Evolutionary conservation across 306 rosid species (phyloP), one percentile per base, ranked within the genome.

Genomic region (Fragaria vesca): DNA sequence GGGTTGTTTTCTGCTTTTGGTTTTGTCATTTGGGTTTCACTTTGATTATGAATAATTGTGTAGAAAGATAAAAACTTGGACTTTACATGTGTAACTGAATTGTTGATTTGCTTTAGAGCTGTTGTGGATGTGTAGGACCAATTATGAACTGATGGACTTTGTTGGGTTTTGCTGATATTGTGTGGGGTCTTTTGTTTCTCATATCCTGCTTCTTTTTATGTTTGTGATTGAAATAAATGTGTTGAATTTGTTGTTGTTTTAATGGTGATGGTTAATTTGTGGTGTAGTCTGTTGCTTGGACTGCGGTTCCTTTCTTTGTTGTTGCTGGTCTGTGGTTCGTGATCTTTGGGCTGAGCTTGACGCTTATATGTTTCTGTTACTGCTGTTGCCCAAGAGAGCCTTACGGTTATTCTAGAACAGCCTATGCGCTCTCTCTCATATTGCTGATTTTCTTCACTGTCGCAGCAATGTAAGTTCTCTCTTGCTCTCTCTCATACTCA

Each of bases 231-330:
- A 18, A 54, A 24, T 40, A 18, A 12, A 54, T 55, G 4, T 6
- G 21, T 55, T 55, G 62, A 40, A 2, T 52, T 34, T 8, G 43
- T 18, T 26, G 24, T 24, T 48, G 79, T 76, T 54, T 67, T 3
- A 45, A 78, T 63, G 52, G 75, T 65, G 77, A 76, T 76, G 83
- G 8, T 63, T 68, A 12, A 26, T 40, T 66, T 81, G 73, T 43
- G 51, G 69, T 89, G 93, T 91, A 95, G 97, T 95, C 98, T 40
- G 97, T 92, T 71, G 72, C 71, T 77, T 84, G 85, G 48, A 95
- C 97, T 11, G 89, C 97, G 10, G 85, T 69, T 67, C 96, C 97
- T 24, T 91, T 95, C 80, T 80, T 89, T 24, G 46, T 63, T 40
- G 46, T 85, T 81, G 97, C 90, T 11, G 76, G n/a, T 46, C 75